These are phyloP conservation scores for Rhizopus arrhizus DNA, from an alignment of 371 early-diverging fungal genomes.

Conservation along the genomic window DNA sequence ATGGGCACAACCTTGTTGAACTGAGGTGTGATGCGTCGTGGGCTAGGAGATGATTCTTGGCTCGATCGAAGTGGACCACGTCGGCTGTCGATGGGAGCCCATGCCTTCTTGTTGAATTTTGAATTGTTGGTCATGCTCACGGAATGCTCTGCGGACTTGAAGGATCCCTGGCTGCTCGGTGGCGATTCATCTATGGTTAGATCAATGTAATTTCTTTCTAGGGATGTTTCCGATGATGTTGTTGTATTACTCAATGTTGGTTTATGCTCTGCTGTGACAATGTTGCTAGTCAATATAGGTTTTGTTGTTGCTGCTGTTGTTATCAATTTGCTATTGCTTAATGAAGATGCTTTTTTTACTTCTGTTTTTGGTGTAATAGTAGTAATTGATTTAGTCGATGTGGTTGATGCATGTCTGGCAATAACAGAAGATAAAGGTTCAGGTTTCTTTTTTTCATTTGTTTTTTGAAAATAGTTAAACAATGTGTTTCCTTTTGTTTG, in stretches of 20 bases:
- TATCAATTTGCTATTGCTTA: neutral
- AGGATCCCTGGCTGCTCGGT: slow-evolving; percentile 8
- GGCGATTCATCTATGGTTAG: neutral
- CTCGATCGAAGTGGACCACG: slow-evolving; percentile 17
- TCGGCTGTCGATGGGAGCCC: slow-evolving; percentile 10
- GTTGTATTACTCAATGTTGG: no score
- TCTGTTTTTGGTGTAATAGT: neutral
- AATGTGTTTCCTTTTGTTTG: slow-evolving; percentile 14
- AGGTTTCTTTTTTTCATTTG: slow-evolving; percentile 14
- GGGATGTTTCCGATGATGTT: no score
- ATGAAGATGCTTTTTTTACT: no score
- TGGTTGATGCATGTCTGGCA: neutral
- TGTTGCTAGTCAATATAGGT: neutral
- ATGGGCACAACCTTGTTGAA: neutral
- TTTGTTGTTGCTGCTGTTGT: neutral
- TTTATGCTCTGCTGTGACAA: no score
- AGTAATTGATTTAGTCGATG: neutral
- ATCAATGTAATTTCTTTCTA: neutral
- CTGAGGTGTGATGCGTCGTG: neutral
- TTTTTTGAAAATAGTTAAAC: slow-evolving; percentile 22
- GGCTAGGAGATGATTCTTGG: slow-evolving; percentile 4
- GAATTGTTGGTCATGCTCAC: slow-evolving; percentile 18
- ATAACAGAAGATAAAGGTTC: slow-evolving; percentile 15
- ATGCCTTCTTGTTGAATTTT: slow-evolving; percentile 21
- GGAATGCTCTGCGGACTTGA: neutral